phyloP scores from a whole-genome alignment of 345 rosid genomes.

The Gossypium turneri region DNA sequence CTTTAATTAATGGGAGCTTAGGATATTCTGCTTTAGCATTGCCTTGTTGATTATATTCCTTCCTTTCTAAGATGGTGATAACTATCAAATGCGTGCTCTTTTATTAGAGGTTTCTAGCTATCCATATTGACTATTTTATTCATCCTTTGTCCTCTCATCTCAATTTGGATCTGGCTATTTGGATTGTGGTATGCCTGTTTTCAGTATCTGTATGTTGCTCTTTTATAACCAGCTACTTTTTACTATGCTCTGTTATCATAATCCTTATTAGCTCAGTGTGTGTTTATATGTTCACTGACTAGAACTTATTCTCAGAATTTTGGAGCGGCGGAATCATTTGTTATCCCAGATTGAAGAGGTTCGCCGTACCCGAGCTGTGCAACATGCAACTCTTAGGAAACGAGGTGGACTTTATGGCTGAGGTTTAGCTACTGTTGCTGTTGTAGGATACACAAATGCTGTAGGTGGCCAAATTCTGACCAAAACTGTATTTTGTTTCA shows the following conservation, averaged over 20 bases:
- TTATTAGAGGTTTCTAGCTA: neutral
- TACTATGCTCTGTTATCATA: neutral
- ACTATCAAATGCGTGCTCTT: neutral
- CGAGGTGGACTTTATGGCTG: no score
- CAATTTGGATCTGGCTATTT: constrained; percentile 12
- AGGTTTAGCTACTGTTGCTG: no score
- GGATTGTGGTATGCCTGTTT: constrained; percentile 1
- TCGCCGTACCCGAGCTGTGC: no score
- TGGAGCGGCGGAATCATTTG: no score
- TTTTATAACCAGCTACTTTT: neutral
- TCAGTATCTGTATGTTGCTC: neutral
- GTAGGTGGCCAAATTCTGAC: no score
- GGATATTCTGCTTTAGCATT: neutral
- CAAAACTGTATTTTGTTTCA: no score
- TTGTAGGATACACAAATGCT: no score
- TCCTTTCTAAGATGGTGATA: neutral
- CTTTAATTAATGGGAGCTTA: neutral
- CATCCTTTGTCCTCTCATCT: neutral
- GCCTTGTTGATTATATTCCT: neutral
- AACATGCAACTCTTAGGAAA: no score
- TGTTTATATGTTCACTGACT: no score
- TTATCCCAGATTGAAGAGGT: no score
- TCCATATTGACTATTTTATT: constrained; percentile 1
- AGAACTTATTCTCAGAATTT: no score
- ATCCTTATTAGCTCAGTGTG: neutral